These are phyloP conservation scores for Mucuna pruriens DNA, from an alignment of 306 rosid genomes.

Conservation along the genomic window DNA sequence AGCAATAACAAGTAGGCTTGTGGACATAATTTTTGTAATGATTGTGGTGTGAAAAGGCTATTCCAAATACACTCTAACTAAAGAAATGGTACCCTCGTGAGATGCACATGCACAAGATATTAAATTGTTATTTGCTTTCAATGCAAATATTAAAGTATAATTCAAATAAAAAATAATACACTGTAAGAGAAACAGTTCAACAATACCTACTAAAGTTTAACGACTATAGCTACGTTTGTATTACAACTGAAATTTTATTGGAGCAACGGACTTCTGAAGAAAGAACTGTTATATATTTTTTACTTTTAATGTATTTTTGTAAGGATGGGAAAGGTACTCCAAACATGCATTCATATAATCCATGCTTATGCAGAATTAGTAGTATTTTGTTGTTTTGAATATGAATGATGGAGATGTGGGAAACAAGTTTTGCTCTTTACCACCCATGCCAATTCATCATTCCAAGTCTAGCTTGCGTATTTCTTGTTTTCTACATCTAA, in stretches of 20 bases:
- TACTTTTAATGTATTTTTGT: no score
- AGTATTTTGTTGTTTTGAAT: background rate
- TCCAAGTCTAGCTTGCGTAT: constrained; percentile 21
- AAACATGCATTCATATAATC: no score
- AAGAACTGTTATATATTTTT: no score
- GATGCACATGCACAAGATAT: constrained; percentile 56
- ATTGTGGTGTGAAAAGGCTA: no score
- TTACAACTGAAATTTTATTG: no score
- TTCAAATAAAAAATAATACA: background rate
- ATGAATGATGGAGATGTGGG: constrained; percentile 15
- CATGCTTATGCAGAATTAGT: constrained; percentile 15
- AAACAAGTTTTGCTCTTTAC: constrained; percentile 35
- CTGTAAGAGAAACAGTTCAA: constrained; percentile 39
- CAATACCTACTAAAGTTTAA: constrained; percentile 15
- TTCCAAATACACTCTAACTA: no score
- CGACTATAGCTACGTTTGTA: no score
- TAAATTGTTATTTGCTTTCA: constrained; percentile 41
- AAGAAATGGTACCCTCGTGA: constrained; percentile 52
- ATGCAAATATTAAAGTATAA: background rate
- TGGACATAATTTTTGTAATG: no score
- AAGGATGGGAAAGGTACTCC: no score
- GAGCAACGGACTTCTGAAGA: no score
- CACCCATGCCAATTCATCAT: constrained; percentile 20
- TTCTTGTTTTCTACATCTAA: background rate
- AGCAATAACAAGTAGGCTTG: no score